These are phyloP conservation scores for Neurospora crassa DNA, from an alignment of 2,329 filamentous ascomycete genomes.

Conservation along the genomic window DNA sequence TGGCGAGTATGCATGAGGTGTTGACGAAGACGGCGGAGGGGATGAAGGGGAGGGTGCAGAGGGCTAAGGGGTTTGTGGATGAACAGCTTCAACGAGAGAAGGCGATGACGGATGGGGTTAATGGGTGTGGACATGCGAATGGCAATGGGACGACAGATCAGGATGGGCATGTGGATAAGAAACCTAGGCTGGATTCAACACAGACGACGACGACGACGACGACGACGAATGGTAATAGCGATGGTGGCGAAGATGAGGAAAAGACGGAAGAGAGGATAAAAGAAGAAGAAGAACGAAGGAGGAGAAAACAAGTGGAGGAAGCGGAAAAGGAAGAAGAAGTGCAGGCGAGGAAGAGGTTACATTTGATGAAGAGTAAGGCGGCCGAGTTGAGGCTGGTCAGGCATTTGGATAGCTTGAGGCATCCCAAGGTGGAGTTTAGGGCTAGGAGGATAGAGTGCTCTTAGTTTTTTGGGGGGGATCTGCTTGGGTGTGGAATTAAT, in stretches of 20 bases:
- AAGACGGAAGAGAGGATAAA: conserved; percentile 21
- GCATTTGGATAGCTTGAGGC: conserved; percentile 57
- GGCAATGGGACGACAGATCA: rapidly evolving
- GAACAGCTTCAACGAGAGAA: conserved; percentile 23
- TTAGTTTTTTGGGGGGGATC: background rate
- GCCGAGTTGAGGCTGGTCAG: conserved; percentile 78
- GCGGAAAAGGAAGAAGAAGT: background rate
- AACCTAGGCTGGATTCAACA: background rate
- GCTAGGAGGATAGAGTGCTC: conserved; percentile 38
- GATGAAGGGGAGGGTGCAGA: conserved; percentile 43
- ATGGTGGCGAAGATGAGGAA: background rate
- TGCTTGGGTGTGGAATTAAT: background rate
- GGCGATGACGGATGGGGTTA: conserved; percentile 21
- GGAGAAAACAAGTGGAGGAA: conserved; percentile 28
- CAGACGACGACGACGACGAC: background rate
- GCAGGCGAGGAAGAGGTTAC: conserved; percentile 40
- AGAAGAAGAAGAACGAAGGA: conserved; percentile 40
- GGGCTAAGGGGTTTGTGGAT: conserved; percentile 31
- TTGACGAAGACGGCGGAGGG: conserved; percentile 58
- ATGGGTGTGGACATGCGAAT: background rate
- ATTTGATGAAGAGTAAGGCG: conserved; percentile 69
- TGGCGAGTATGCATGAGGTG: conserved; percentile 87
- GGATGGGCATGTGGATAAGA: background rate
- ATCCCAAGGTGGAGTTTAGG: conserved; percentile 55
- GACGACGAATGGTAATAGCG: background rate